A percentile compares a stretch with the other conserved stretches of the same genome.
phyloP scores from a whole-genome alignment of 208 protist genomes.

The Strigomonas culicis region DNA sequence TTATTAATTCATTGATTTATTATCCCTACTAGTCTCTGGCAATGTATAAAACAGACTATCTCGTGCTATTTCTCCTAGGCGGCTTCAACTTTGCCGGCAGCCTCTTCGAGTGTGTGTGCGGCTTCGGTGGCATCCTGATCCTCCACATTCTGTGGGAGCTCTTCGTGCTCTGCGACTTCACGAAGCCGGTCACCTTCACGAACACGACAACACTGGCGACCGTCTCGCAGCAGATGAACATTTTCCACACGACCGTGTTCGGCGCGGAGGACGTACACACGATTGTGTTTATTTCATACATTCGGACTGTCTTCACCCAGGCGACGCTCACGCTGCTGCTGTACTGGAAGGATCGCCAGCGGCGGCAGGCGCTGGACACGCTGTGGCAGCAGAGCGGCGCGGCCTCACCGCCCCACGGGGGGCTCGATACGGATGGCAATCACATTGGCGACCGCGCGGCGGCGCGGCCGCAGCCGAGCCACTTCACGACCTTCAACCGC shows the following conservation, averaged over 20 bases:
- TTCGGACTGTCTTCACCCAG: constrained; percentile 29
- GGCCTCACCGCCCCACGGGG: too few species aligned
- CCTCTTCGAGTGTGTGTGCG: constrained; percentile 17
- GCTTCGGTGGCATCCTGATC: constrained; percentile 18
- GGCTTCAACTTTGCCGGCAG: constrained; percentile 15
- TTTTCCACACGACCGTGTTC: constrained; percentile 19
- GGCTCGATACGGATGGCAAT: background rate
- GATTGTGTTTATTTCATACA: constrained; percentile 27
- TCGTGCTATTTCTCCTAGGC: constrained; percentile 12
- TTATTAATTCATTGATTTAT: too few species aligned
- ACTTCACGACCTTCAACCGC: constrained; percentile 20
- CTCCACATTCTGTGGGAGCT: constrained; percentile 21
- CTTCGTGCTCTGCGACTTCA: constrained; percentile 4
- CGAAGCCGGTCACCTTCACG: background rate
- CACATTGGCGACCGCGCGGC: constrained; percentile 2
- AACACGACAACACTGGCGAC: too few species aligned
- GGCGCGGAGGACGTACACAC: constrained; percentile 21
- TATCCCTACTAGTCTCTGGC: too few species aligned
- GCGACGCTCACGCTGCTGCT: constrained; percentile 15
- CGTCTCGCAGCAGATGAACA: background rate
- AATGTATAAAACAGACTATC: too few species aligned
- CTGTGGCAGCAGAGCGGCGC: background rate
- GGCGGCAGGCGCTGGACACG: background rate
- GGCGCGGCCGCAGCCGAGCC: constrained; percentile 10
- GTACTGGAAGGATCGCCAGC: constrained; percentile 22